Base-by-base conservation (phyloP, 2,329 filamentous ascomycete genomes). In the Sporothrix luriei region DNA sequence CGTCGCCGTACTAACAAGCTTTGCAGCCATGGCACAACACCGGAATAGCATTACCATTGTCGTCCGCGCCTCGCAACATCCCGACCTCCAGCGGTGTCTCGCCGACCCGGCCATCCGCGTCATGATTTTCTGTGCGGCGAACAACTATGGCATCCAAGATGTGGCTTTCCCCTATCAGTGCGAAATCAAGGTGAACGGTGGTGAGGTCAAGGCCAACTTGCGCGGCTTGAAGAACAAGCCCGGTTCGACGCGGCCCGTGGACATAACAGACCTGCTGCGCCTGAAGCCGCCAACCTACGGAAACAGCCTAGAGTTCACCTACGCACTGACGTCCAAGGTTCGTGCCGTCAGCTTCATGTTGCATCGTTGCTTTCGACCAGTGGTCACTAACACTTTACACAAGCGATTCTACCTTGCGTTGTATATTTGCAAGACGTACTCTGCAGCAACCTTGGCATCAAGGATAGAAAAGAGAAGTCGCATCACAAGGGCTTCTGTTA, bases 181-280 rank as follows among this genome's bases (percentile, higher is more conserved):
- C 43, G 95, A 99, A 78, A 85, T 99, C 70, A 94, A 93, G 77
- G 88, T 97, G 69, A 99, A 99, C 75, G 86, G 88, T 11, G 91
- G 91, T 46, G 93, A 97, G 70, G 86, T 97, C 74, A 95, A 94
- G 79, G 90, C 91, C n/a, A 99, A 98, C 78, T 85, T 97, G 74
- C 91, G 95, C 74, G 95, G 95, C 4, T 80, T 99, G 72, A 99
- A 99, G 80, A 97, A 97, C 78, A 97, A 95, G 78, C 92, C 94
- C 7, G 95, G 95, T 26, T 96, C 95, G 57, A 99, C 95, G 52
- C 89, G 93, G 75, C 95, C 95, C 9, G 93, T 92, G 61, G 95
- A 99, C 79, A 91, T 99, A 72, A 99, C 95, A 9, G 83, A 86
- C 73, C 85, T 88, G 71, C 82, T 98, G 59, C 88, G 90, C 21